A percentile compares a stretch with the other conserved stretches of the same genome.
Evolutionary conservation across 2,329 filamentous ascomycete species (phyloP).

Genomic region (Penicillium concentricum): DNA sequence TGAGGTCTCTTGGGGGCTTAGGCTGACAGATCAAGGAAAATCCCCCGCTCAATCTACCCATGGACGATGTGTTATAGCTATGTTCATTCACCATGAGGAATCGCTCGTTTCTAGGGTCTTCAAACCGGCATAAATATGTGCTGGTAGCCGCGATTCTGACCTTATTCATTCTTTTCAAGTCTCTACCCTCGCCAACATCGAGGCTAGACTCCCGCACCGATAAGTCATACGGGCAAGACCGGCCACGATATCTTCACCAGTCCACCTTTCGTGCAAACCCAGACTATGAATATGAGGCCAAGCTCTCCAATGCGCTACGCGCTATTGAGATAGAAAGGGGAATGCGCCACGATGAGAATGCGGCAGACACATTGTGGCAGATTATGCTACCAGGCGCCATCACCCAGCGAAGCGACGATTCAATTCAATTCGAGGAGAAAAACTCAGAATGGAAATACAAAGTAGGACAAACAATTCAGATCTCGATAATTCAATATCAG

Average conservation of each 20-base stretch:
- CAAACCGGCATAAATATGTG: constrained; percentile 6
- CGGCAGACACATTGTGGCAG: constrained; percentile 32
- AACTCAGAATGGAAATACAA: constrained; percentile 32
- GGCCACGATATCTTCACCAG: constrained; percentile 28
- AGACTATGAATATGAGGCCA: constrained; percentile 29
- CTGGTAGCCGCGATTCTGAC: constrained; percentile 4
- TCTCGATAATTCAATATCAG: not conserved
- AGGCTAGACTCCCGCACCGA: not conserved
- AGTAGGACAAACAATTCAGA: constrained; percentile 12
- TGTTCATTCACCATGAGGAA: constrained; percentile 8
- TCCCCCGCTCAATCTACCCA: not conserved
- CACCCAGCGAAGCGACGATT: constrained; percentile 24
- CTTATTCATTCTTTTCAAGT: constrained; percentile 9
- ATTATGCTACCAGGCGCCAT: constrained; percentile 22
- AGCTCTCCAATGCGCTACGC: constrained; percentile 23
- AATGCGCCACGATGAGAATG: constrained; percentile 7
- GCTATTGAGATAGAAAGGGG: constrained; percentile 22
- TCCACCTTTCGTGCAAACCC: constrained; percentile 31
- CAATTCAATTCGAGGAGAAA: constrained; percentile 24
- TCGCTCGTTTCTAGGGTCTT: constrained; percentile 5
- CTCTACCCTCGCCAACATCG: constrained; percentile 8
- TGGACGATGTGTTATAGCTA: not conserved
- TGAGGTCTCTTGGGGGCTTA: not conserved
- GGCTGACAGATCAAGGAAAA: not conserved
- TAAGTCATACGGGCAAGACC: constrained; percentile 1